These are phyloP conservation scores for Vararia minispora DNA, from an alignment of 768 basidiomycete genomes.

Conservation along the genomic window DNA sequence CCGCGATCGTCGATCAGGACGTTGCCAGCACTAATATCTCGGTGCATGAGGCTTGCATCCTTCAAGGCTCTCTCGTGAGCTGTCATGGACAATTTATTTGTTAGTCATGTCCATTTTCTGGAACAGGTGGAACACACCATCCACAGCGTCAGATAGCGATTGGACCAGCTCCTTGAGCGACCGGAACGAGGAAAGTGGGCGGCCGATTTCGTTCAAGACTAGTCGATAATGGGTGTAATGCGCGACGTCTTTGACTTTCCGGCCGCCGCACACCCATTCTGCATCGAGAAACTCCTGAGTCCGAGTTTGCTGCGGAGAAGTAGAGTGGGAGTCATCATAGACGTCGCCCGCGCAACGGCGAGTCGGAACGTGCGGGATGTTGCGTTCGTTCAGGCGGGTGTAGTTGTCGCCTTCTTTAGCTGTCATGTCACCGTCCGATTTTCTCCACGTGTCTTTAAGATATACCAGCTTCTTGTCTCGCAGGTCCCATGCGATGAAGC, in stretches of 20 bases:
- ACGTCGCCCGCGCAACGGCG: too few relatives aligned
- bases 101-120: background rate
- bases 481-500: too few relatives aligned
- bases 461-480: too few relatives aligned
- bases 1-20: conserved; percentile 3
- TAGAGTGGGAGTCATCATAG: too few relatives aligned
- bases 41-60: background rate
- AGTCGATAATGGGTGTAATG: background rate
- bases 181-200: background rate
- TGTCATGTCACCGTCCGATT: too few relatives aligned
- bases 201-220: background rate
- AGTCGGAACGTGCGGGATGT: too few relatives aligned
- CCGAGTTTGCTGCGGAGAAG: too few relatives aligned
- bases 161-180: background rate
- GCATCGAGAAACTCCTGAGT: background rate
- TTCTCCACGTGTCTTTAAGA: too few relatives aligned
- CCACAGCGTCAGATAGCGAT: background rate
- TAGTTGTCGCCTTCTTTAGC: too few relatives aligned
- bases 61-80: conserved; percentile 1
- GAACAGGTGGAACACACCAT: background rate
- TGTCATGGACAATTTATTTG: background rate
- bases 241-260: background rate
- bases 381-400: too few relatives aligned
- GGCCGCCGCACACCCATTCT: background rate
- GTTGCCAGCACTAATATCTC: conserved; percentile 4